These are phyloP conservation scores for Capronia americana DNA, from an alignment of 2,329 filamentous ascomycete genomes.

Conservation along the genomic window DNA sequence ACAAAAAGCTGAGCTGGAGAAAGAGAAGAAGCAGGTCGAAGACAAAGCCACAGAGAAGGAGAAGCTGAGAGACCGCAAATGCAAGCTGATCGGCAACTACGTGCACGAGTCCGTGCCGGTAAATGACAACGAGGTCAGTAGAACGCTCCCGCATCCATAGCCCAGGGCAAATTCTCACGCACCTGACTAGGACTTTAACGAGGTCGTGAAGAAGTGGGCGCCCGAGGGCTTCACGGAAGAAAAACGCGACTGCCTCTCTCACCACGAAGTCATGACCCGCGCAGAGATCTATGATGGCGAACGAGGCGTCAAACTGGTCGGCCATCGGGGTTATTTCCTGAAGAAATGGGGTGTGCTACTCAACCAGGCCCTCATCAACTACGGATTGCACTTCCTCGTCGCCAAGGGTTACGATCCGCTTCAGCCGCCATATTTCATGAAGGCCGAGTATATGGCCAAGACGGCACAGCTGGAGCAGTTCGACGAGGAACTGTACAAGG, in stretches of 20 bases:
- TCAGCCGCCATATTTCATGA: slow-evolving; percentile 92
- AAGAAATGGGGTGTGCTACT: slow-evolving; percentile 88
- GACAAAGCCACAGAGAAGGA: slow-evolving; percentile 79
- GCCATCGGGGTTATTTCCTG: slow-evolving; percentile 92
- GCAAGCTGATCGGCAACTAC: slow-evolving; percentile 85
- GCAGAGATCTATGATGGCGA: slow-evolving; percentile 93
- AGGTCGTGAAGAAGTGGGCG: slow-evolving; percentile 75
- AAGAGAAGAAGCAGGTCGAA: slow-evolving; percentile 80
- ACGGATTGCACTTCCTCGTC: slow-evolving; percentile 87
- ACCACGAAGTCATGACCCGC: slow-evolving; percentile 90
- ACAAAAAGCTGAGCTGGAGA: slow-evolving; percentile 77
- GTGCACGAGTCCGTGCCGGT: slow-evolving; percentile 88
- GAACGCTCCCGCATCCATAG: background rate
- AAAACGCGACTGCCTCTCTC: slow-evolving; percentile 80
- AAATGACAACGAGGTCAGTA: slow-evolving; percentile 74
- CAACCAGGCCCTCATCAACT: slow-evolving; percentile 93
- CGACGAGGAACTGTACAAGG: slow-evolving; percentile 98
- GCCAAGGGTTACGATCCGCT: slow-evolving; percentile 80
- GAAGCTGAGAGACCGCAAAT: slow-evolving; percentile 73
- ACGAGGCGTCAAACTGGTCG: slow-evolving; percentile 90
- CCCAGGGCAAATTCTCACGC: slow-evolving; percentile 38
- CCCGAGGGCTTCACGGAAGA: slow-evolving; percentile 76
- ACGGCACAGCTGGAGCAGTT: slow-evolving; percentile 97
- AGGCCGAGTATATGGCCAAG: slow-evolving; percentile 95
- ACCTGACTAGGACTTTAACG: slow-evolving; percentile 72